These are phyloP conservation scores for Oryza meyeriana DNA, from an alignment of 176 grass and related monocot species.

Conservation along the genomic window DNA sequence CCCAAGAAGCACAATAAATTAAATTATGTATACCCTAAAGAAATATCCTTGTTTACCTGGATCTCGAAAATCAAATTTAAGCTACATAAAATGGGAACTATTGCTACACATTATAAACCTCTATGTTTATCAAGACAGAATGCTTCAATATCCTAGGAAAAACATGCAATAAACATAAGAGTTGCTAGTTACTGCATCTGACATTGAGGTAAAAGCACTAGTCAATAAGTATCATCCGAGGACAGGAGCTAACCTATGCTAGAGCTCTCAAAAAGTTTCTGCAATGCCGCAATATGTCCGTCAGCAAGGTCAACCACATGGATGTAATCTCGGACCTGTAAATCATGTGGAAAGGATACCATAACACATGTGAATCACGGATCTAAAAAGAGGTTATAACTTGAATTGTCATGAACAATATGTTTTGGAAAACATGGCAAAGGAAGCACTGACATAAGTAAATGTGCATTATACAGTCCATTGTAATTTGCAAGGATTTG, in stretches of 20 bases:
- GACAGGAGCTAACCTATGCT: slow-evolving; percentile 44
- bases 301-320: slow-evolving; percentile 90
- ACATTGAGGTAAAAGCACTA: not conserved
- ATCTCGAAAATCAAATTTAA: not conserved
- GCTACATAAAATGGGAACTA: not conserved
- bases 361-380: not conserved
- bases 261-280: slow-evolving; percentile 74
- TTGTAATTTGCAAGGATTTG: not conserved
- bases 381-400: not conserved
- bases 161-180: not conserved
- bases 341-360: slow-evolving; percentile 14
- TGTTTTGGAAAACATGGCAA: not conserved
- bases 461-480: not conserved
- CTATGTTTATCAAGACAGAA: not conserved
- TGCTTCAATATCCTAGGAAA: not conserved
- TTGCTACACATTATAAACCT: not conserved
- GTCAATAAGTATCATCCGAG: slow-evolving; percentile 5
- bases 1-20: not conserved
- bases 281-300: slow-evolving; percentile 82
- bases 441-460: not conserved
- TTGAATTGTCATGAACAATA: not conserved
- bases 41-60: not conserved
- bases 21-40: not conserved
- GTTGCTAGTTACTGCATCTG: not conserved
- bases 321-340: slow-evolving; percentile 84